Base-by-base conservation (phyloP, 192 early-diverging fungal species). In the Mortierella hygrophila region DNA sequence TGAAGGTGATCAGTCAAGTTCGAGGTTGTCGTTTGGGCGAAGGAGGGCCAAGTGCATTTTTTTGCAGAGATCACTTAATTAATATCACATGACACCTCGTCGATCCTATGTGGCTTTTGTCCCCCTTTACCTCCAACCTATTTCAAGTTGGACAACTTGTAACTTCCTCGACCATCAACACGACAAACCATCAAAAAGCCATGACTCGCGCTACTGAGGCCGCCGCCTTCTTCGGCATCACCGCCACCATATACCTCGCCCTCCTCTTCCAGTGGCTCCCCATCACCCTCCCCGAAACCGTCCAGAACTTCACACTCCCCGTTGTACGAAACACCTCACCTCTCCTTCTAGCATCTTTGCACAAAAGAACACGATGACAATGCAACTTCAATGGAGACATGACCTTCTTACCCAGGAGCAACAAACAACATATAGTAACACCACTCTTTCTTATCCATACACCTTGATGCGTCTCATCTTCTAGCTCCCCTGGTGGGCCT, bases 401-500 rank as follows among this genome's bases (percentile, higher is more conserved):
- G 29, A 15, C 7, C 8, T 3, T 65, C 3, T 65, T 11, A 15
- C 11, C 13, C 29, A 15, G 35, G 8, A 40, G 4, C 15, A 55
- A 71, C 21, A 38, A 79, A 72, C 16, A 52, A 52, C 49, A 5
- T 16, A 18, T 21, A 52, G 16, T 52, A 20, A 52, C 49, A 52
- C 26, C 29, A 65, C 11, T 35, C 60, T 32, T 13, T 32, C 29
- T 13, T 32, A 29, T 32, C 11, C 13, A 0, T 63, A 52, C 35
- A 44, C n/a, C 63, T 38, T 72, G 2, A 21, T 70, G 11, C 37
- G 6, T 26, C 20, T 68, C 60, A 63, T 13, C 38, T 87, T 52
- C 32, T 87, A 96, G 95, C 80, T 97, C 26, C 96, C 96, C 4
- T 93, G 93, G 87, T 96, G 95, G 95, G 84, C 79, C 9, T 75